Evolutionary conservation across 305 asterid species (phyloP), one percentile per base, ranked within the genome.

Genomic region (Solanum hybrid): DNA sequence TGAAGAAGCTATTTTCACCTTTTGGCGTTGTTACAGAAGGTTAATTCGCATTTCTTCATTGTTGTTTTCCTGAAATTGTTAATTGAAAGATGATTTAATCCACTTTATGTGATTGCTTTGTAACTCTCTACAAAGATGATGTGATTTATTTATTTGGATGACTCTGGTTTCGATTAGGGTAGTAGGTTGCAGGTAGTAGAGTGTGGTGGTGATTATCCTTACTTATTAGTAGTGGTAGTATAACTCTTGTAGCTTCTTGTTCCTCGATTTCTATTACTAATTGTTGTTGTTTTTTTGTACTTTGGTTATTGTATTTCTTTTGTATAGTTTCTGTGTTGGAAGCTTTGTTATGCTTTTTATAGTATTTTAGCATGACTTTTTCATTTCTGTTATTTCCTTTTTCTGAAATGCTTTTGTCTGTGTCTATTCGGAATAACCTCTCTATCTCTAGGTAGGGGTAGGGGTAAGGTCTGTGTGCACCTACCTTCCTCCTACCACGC

Each of bases 21-120:
- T 95, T 96, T 90, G 98, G 99, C 37, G 17, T 75, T 22, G 89
- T 97, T 84, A 89, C 90, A 79, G 92, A 96, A 93, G 98, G 98
- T 96, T 16, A 79, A 22, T 85, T 10, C 29, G 7, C 82, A 72
- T 60, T 79, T 87, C 66, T 56, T 56, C 69, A 56, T 56, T 38
- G 29, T 11, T 60, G 12, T 26, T 5, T 82, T 42, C 20, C 24
- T 80, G 13, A 37, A 38, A 14, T 81, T 35, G 26, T 40, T 16
- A 16, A 42, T 80, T 80, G 78, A 27, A 26, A 27, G 22, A 72
- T 72, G 78, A 72, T 72, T 27, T 72, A 72, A 72, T 38, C 13
- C 35, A 36, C 82, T 22, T 17, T 69, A 22, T 27, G 26, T 34
- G 17, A 32, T 37, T 88, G 46, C 86, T 60, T 60, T 60, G 71